Evolutionary conservation across 495 filamentous ascomycete genomes (phyloP).

Genomic region (Penicillium canescens): DNA sequence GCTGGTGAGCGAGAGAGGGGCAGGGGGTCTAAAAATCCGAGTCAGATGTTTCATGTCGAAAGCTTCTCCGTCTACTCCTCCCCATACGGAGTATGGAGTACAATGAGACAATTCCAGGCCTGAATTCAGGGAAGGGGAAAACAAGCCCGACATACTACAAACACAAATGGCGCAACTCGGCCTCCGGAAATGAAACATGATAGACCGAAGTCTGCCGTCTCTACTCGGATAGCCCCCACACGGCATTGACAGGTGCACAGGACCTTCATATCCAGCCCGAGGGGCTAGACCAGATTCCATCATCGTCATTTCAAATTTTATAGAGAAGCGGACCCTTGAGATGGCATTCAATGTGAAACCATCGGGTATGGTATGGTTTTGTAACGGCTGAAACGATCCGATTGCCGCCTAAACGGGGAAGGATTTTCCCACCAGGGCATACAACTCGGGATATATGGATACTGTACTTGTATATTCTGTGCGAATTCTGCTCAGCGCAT

Average conservation of each 20-base stretch:
- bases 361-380: neutral
- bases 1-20: neutral
- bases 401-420: too few relatives aligned
- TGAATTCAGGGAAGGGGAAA: neutral
- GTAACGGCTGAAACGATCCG: too few relatives aligned
- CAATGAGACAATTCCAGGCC: neutral
- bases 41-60: conserved; percentile 12
- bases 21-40: neutral
- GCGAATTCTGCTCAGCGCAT: too few relatives aligned
- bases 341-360: neutral
- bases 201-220: neutral
- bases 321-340: neutral
- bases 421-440: too few relatives aligned
- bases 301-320: too few relatives aligned
- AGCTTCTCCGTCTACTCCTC: conserved; percentile 10
- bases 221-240: neutral
- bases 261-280: neutral
- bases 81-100: neutral
- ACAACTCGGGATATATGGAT: too few relatives aligned
- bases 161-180: too few relatives aligned
- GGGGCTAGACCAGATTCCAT: neutral
- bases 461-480: too few relatives aligned
- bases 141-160: neutral
- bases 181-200: neutral
- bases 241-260: neutral